phyloP scores from a whole-genome alignment of 2,329 filamentous ascomycete species.

The Ophiostoma ips region DNA sequence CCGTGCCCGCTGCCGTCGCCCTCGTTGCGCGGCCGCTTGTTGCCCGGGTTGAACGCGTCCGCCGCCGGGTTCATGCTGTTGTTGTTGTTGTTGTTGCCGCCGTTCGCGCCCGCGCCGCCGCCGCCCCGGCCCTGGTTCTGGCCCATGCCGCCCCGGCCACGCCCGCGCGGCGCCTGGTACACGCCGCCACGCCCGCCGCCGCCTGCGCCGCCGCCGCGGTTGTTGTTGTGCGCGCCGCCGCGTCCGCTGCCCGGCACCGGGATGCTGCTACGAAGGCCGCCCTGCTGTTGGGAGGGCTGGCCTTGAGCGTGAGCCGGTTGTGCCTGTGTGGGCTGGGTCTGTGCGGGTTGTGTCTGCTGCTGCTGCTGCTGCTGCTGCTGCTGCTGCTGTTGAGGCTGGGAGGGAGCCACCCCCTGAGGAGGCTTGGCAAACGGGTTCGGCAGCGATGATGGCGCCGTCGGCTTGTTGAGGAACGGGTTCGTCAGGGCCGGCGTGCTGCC shows the following conservation, averaged over 20 bases:
- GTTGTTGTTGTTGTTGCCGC: too few species aligned
- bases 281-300: slow-evolving; percentile 7
- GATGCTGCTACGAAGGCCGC: slow-evolving; percentile 11
- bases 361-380: slow-evolving; percentile 1
- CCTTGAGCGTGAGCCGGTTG: slow-evolving; percentile 5
- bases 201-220: slow-evolving; percentile 10
- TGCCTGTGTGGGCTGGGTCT: slow-evolving; percentile 10
- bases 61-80: slow-evolving; percentile 32
- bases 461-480: slow-evolving; percentile 11
- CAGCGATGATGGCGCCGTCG: neutral
- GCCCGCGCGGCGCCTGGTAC: slow-evolving; percentile 18
- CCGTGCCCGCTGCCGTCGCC: slow-evolving; percentile 24
- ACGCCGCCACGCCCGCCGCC: slow-evolving; percentile 16
- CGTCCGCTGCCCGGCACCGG: slow-evolving; percentile 14
- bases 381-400: neutral
- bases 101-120: slow-evolving; percentile 20
- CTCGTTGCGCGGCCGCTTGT: slow-evolving; percentile 41
- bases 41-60: slow-evolving; percentile 39
- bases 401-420: neutral
- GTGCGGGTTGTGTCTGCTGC: slow-evolving; percentile 2
- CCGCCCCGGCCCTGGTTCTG: slow-evolving; percentile 14
- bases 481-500: neutral
- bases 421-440: slow-evolving; percentile 14
- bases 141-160: slow-evolving; percentile 14
- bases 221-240: slow-evolving; percentile 11